Conservation (phyloP, 495 filamentous ascomycete species). For the Platismatia glauca region DNA sequence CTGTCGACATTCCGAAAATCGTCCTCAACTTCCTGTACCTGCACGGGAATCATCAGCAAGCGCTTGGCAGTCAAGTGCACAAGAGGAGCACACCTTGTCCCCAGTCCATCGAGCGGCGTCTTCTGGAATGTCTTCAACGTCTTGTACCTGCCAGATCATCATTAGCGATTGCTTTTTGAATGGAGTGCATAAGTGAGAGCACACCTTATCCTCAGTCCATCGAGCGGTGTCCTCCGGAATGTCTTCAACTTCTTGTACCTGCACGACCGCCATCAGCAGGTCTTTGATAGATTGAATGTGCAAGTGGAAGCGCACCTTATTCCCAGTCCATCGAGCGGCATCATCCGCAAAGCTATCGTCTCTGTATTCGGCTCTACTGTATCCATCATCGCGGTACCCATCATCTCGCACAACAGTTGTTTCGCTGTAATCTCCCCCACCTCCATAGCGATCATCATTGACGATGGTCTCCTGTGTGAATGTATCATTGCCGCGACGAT, state of each 20-base stretch:
- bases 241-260: background rate
- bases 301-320: background rate
- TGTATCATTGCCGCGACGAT: background rate
- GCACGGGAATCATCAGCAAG: background rate
- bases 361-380: slow-evolving; percentile 1
- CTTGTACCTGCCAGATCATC: background rate
- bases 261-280: background rate
- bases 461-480: background rate
- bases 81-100: background rate
- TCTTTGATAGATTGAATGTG: background rate
- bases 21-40: background rate
- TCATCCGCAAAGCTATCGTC: background rate
- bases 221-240: background rate
- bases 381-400: background rate
- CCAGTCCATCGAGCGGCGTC: slow-evolving; percentile 1
- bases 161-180: background rate
- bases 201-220: background rate
- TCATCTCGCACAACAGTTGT: background rate
- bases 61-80: background rate
- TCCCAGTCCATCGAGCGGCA: background rate
- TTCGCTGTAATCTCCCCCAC: background rate
- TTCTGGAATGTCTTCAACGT: background rate
- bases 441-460: background rate
- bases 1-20: background rate
- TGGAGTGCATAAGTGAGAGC: background rate